These are phyloP conservation scores for Kuraishia ogatae DNA, from an alignment of 805 yeast species.

Conservation along the genomic window DNA sequence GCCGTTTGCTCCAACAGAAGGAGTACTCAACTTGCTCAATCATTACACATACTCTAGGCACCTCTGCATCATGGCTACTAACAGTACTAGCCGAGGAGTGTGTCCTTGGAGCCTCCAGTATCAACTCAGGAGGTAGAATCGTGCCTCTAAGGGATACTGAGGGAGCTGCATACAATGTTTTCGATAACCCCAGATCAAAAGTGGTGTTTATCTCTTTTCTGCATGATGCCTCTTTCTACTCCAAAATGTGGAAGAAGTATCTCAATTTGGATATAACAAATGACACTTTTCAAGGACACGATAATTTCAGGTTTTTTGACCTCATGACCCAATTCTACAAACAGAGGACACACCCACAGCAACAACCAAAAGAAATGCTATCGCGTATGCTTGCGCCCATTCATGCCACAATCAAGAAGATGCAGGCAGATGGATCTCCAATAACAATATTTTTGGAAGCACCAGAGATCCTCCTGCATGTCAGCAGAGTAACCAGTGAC, in stretches of 20 bases:
- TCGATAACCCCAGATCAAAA: constrained; percentile 16
- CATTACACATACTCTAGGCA: constrained; percentile 37
- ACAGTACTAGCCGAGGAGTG: constrained; percentile 45
- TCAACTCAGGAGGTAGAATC: constrained; percentile 16
- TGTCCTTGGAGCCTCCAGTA: constrained; percentile 36
- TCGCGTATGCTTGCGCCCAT: constrained; percentile 12
- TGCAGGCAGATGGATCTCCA: constrained; percentile 12
- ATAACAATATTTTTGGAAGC: constrained; percentile 5
- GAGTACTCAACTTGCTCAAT: constrained; percentile 13
- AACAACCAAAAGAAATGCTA: background rate
- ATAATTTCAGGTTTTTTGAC: constrained; percentile 28
- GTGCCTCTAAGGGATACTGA: background rate
- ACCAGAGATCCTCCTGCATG: constrained; percentile 19
- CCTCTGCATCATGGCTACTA: constrained; percentile 57
- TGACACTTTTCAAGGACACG: background rate
- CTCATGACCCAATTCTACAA: constrained; percentile 26
- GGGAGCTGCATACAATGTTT: constrained; percentile 2
- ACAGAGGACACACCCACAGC: background rate
- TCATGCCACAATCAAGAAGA: constrained; percentile 7
- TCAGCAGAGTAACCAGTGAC: constrained; percentile 6
- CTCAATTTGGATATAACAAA: constrained; percentile 32
- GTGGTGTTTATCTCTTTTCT: constrained; percentile 27
- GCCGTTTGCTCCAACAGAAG: constrained; percentile 10
- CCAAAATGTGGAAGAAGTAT: constrained; percentile 24
- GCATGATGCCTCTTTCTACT: constrained; percentile 15